Evolutionary conservation across 2,329 filamentous ascomycete species (phyloP).

Genomic region (Diaporthe destruens): DNA sequence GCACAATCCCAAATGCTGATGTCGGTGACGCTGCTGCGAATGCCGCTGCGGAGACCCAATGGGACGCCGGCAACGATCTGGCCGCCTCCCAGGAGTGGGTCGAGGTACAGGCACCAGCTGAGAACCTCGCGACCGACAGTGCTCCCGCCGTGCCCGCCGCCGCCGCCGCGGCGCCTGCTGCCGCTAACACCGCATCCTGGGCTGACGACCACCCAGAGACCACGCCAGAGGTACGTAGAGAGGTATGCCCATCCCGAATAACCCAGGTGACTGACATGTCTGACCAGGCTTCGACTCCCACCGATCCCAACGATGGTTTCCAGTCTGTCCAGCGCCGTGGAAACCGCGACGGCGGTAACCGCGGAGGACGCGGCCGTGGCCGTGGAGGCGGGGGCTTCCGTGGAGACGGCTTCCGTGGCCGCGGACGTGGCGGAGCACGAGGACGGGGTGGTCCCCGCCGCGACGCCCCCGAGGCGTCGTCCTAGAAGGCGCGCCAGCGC

Average conservation of each 20-base stretch:
- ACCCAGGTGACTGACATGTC: constrained; percentile 28
- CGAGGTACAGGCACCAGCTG: constrained; percentile 74
- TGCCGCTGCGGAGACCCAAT: constrained; percentile 74
- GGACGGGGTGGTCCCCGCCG: constrained; percentile 52
- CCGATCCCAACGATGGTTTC: constrained; percentile 74
- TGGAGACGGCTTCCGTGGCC: constrained; percentile 49
- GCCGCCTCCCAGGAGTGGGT: constrained; percentile 78
- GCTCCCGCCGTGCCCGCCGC: constrained; percentile 73
- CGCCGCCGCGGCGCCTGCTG: constrained; percentile 68
- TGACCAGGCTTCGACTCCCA: constrained; percentile 52
- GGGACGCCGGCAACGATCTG: constrained; percentile 66
- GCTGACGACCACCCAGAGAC: constrained; percentile 80
- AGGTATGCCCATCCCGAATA: neutral
- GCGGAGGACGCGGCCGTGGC: constrained; percentile 63
- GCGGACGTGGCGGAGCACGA: constrained; percentile 54
- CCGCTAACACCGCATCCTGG: constrained; percentile 76
- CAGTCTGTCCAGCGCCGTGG: constrained; percentile 75
- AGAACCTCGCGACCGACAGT: constrained; percentile 80
- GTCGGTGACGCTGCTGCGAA: constrained; percentile 68
- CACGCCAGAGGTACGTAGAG: constrained; percentile 52
- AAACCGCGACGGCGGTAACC: constrained; percentile 64
- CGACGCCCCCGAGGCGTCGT: constrained; percentile 47
- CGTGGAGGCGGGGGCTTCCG: constrained; percentile 60
- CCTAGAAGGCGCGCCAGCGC: constrained; percentile 33
- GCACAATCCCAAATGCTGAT: constrained; percentile 61